These are phyloP conservation scores for Didymella arachidicola DNA, from an alignment of 2,329 filamentous ascomycete genomes.

Conservation along the genomic window DNA sequence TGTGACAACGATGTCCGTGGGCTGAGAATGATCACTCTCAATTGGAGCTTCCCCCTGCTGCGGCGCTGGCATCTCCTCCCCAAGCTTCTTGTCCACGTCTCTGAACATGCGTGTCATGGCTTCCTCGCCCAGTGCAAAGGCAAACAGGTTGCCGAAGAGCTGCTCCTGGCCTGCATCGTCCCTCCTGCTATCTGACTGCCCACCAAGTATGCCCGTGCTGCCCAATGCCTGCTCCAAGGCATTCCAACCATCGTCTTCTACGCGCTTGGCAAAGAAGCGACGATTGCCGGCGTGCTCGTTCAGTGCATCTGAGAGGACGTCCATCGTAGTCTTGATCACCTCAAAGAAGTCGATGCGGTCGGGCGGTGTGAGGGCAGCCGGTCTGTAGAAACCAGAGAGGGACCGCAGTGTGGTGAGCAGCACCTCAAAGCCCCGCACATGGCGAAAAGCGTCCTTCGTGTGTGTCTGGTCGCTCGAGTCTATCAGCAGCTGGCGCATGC, in stretches of 20 bases:
- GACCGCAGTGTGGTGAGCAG: slow-evolving; percentile 73
- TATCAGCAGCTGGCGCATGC: slow-evolving; percentile 71
- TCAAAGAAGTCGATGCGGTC: slow-evolving; percentile 73
- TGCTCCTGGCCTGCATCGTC: slow-evolving; percentile 65
- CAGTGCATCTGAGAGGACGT: slow-evolving; percentile 77
- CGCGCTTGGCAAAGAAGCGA: slow-evolving; percentile 80
- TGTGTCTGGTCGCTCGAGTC: slow-evolving; percentile 59
- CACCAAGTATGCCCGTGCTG: slow-evolving; percentile 63
- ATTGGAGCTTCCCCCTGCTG: slow-evolving; percentile 20
- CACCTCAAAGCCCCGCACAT: slow-evolving; percentile 78
- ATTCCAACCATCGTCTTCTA: slow-evolving; percentile 80
- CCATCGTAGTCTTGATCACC: slow-evolving; percentile 74
- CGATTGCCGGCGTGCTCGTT: slow-evolving; percentile 84
- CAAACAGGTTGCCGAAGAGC: slow-evolving; percentile 81
- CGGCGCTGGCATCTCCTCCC: slow-evolving; percentile 23
- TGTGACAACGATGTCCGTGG: slow-evolving; percentile 36
- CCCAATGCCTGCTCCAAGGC: slow-evolving; percentile 76
- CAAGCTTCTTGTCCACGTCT: slow-evolving; percentile 43
- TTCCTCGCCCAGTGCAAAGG: slow-evolving; percentile 82
- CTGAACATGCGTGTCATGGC: slow-evolving; percentile 73
- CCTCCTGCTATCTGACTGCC: slow-evolving; percentile 41
- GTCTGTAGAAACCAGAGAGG: slow-evolving; percentile 79
- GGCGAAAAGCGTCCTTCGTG: slow-evolving; percentile 82
- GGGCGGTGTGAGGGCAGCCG: slow-evolving; percentile 65
- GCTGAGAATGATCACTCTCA: slow-evolving; percentile 15